Evolutionary conservation across 106 monocot species (phyloP).

Genomic region (Iris macrosiphon): DNA sequence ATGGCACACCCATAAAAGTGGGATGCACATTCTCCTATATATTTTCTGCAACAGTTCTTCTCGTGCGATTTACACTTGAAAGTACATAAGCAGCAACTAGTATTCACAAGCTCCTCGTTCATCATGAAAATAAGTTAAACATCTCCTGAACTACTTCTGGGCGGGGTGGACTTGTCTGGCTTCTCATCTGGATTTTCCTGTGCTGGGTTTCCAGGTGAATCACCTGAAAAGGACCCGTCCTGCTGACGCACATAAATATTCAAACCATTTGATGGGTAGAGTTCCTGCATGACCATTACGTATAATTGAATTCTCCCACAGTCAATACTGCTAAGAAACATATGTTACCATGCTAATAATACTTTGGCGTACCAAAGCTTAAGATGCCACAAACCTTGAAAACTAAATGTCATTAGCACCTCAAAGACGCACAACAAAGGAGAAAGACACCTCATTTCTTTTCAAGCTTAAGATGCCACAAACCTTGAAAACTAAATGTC

Average conservation of each 20-base stretch:
- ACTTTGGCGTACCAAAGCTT: background rate
- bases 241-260: constrained; percentile 1
- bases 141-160: too few relatives aligned
- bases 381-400: background rate
- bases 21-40: too few relatives aligned
- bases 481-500: too few relatives aligned
- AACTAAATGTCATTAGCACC: too few relatives aligned
- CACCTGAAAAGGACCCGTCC: background rate
- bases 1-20: too few relatives aligned
- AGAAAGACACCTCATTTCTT: too few relatives aligned
- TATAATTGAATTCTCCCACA: too few relatives aligned
- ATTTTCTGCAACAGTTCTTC: too few relatives aligned
- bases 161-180: background rate
- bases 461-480: too few relatives aligned
- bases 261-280: background rate
- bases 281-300: constrained; percentile 15
- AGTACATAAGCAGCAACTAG: background rate
- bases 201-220: constrained; percentile 6
- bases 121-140: too few relatives aligned
- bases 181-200: background rate
- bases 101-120: background rate
- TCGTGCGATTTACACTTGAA: too few relatives aligned
- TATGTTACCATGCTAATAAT: background rate
- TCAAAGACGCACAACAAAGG: too few relatives aligned
- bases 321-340: background rate